Evolutionary conservation across 148 eudicot genomes (phyloP).

Genomic region (Rhododendron vialii): DNA sequence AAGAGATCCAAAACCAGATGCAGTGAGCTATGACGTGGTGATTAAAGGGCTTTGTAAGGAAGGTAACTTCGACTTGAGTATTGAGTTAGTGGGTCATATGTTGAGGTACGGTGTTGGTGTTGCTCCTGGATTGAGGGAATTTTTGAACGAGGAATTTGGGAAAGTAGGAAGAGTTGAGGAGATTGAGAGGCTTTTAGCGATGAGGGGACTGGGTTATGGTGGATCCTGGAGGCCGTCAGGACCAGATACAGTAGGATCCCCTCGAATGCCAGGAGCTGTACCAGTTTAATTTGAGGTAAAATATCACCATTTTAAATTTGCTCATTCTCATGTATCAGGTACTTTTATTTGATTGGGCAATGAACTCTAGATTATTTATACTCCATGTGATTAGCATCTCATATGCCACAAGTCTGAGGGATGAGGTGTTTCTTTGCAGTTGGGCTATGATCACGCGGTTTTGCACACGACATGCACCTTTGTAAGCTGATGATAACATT

Average conservation of each 20-base stretch:
- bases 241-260: conserved; percentile 13
- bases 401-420: not conserved
- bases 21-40: conserved; percentile 66
- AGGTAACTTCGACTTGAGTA: conserved; percentile 30
- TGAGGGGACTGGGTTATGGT: conserved; percentile 35
- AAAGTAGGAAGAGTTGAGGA: conserved; percentile 74
- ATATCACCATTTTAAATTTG: not conserved
- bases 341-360: not conserved
- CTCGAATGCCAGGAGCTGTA: conserved; percentile 13
- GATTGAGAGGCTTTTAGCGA: conserved; percentile 49
- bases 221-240: conserved; percentile 24
- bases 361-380: not conserved
- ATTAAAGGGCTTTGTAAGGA: conserved; percentile 71
- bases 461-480: not conserved
- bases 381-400: too few relatives aligned
- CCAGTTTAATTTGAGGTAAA: not conserved
- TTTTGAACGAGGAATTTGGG: conserved; percentile 59
- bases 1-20: conserved; percentile 77
- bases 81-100: conserved; percentile 45
- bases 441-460: not conserved
- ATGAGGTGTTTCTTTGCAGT: not conserved
- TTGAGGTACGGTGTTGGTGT: conserved; percentile 76
- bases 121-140: conserved; percentile 65
- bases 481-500: not conserved
- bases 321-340: not conserved